Conservation (phyloP, 2,329 filamentous ascomycete genomes). For the Aspergillus candidus region DNA sequence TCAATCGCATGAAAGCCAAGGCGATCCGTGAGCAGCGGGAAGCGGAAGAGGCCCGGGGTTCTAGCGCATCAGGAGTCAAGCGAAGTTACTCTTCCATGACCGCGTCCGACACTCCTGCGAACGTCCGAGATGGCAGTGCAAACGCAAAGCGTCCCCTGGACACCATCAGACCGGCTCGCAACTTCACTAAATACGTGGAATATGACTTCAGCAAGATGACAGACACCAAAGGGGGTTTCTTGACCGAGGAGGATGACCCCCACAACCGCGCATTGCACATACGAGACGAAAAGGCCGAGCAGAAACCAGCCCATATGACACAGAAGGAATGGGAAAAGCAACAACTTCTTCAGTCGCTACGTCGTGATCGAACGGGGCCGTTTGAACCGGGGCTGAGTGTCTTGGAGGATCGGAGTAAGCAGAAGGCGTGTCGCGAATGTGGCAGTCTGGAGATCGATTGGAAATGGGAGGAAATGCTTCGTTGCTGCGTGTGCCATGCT, state of each 20-base stretch:
- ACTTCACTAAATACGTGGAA: conserved; percentile 91
- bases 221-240: conserved; percentile 92
- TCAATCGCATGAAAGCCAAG: conserved; percentile 82
- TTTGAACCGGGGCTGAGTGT: conserved; percentile 87
- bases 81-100: conserved; percentile 63
- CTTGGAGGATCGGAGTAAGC: conserved; percentile 55
- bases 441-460: conserved; percentile 81
- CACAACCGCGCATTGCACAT: conserved; percentile 70
- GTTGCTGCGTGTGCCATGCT: conserved; percentile 64
- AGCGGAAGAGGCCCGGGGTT: conserved; percentile 49
- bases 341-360: conserved; percentile 66
- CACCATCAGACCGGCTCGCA: conserved; percentile 67
- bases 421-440: conserved; percentile 80
- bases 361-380: conserved; percentile 68
- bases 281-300: conserved; percentile 46
- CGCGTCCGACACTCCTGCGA: conserved; percentile 46
- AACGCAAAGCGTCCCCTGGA: conserved; percentile 37
- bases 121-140: conserved; percentile 55
- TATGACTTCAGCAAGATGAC: conserved; percentile 98
- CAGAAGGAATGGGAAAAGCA: conserved; percentile 84
- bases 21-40: conserved; percentile 70
- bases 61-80: conserved; percentile 55
- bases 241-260: conserved; percentile 87
- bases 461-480: conserved; percentile 85
- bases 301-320: conserved; percentile 82